Conservation (phyloP, 2,329 filamentous ascomycete genomes). For the Sporothrix phasma region DNA sequence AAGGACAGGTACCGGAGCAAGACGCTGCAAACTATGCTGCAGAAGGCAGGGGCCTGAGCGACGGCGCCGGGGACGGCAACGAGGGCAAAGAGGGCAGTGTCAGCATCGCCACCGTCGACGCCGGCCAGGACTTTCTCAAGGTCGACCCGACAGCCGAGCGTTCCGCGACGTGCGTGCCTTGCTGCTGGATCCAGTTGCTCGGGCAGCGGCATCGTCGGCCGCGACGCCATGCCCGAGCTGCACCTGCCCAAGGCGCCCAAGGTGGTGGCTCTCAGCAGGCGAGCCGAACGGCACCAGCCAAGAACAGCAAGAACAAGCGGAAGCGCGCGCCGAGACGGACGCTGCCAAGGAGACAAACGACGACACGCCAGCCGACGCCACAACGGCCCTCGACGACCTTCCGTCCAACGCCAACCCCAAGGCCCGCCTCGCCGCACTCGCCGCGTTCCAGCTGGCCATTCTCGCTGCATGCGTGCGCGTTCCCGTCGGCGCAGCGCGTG, state of each 20-base stretch:
- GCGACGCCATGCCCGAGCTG: constrained; percentile 66
- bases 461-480: constrained; percentile 76
- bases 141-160: constrained; percentile 53
- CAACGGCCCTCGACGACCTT: constrained; percentile 32
- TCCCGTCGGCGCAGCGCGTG: constrained; percentile 63
- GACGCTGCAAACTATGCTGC: constrained; percentile 77
- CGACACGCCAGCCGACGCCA: constrained; percentile 1
- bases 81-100: constrained; percentile 27
- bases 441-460: constrained; percentile 72
- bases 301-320: constrained; percentile 32
- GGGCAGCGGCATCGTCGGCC: constrained; percentile 84
- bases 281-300: neutral
- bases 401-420: constrained; percentile 50
- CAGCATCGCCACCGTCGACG: constrained; percentile 53
- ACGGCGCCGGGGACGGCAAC: neutral
- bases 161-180: constrained; percentile 68
- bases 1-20: constrained; percentile 61
- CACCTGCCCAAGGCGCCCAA: constrained; percentile 40
- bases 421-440: constrained; percentile 60
- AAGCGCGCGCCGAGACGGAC: constrained; percentile 26
- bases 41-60: constrained; percentile 54
- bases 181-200: constrained; percentile 87
- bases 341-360: neutral
- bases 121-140: constrained; percentile 72
- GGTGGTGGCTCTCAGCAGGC: neutral